phyloP scores from a whole-genome alignment of 1,284 basidiomycete genomes.

The Ganoderma resinaceum region DNA sequence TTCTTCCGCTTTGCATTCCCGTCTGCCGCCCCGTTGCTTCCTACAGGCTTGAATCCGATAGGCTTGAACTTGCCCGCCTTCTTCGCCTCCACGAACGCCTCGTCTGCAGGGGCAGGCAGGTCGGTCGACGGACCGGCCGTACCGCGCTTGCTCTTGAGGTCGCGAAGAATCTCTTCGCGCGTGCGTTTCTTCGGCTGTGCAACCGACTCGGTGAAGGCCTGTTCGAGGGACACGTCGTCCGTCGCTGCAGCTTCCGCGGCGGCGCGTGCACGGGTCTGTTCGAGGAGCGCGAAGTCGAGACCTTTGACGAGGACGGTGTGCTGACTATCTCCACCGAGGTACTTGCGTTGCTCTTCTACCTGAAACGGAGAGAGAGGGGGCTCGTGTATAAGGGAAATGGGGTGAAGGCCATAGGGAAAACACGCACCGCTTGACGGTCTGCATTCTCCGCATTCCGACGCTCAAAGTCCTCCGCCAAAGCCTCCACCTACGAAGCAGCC shows the following conservation, averaged over 20 bases:
- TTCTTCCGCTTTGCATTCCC: slow-evolving; percentile 42
- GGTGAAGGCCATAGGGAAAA: not conserved
- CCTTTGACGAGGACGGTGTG: slow-evolving; percentile 91
- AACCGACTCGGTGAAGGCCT: slow-evolving; percentile 60
- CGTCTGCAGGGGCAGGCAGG: slow-evolving; percentile 28
- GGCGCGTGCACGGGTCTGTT: slow-evolving; percentile 78
- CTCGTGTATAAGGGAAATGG: not conserved
- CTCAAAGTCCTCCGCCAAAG: slow-evolving; percentile 83
- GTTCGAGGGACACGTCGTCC: slow-evolving; percentile 82
- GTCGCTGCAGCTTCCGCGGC: slow-evolving; percentile 59
- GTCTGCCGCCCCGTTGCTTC: slow-evolving; percentile 27
- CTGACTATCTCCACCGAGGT: slow-evolving; percentile 88
- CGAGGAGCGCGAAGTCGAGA: slow-evolving; percentile 87
- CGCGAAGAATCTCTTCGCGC: slow-evolving; percentile 75
- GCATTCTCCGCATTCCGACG: slow-evolving; percentile 59
- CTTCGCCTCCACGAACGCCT: slow-evolving; percentile 59
- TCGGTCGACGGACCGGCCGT: slow-evolving; percentile 31
- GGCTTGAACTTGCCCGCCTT: slow-evolving; percentile 79
- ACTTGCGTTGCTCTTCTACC: slow-evolving; percentile 80
- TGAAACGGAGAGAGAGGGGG: slow-evolving; percentile 37
- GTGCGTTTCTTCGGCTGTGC: slow-evolving; percentile 65
- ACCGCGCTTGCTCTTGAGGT: slow-evolving; percentile 71
- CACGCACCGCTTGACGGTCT: slow-evolving; percentile 64
- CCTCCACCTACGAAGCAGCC: slow-evolving; percentile 64
- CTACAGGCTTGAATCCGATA: slow-evolving; percentile 77